phyloP scores from a whole-genome alignment of 2,329 filamentous ascomycete species.

The Ophiocordyceps camponoti-leonardi region DNA sequence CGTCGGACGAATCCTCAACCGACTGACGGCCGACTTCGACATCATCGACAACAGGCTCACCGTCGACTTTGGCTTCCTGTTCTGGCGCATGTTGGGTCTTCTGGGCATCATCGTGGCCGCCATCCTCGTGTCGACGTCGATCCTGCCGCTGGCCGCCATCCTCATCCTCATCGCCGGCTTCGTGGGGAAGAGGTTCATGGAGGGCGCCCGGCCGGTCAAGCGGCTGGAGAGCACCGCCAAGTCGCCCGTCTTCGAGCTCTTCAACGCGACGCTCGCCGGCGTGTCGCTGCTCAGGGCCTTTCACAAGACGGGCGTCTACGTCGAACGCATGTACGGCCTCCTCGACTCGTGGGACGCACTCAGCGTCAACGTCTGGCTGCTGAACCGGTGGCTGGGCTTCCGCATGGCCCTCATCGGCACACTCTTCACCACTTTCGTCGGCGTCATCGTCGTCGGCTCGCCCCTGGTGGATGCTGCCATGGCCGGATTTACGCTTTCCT shows the following conservation, averaged over 20 bases:
- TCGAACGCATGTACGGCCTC: slow-evolving; percentile 49
- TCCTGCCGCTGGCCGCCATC: slow-evolving; percentile 42
- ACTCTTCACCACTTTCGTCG: slow-evolving; percentile 48
- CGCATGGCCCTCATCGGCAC: slow-evolving; percentile 55
- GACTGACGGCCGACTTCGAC: slow-evolving; percentile 64
- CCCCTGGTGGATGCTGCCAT: slow-evolving; percentile 48
- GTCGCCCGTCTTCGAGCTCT: slow-evolving; percentile 66
- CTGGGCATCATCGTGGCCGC: slow-evolving; percentile 50
- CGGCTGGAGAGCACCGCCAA: slow-evolving; percentile 62
- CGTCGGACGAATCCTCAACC: slow-evolving; percentile 58
- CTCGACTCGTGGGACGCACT: slow-evolving; percentile 53
- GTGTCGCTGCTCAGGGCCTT: slow-evolving; percentile 63
- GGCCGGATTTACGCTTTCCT: slow-evolving; percentile 60
- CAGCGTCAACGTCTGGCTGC: slow-evolving; percentile 51
- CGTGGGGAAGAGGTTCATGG: slow-evolving; percentile 45
- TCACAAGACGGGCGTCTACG: slow-evolving; percentile 48
- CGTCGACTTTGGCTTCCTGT: slow-evolving; percentile 42
- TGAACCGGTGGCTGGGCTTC: slow-evolving; percentile 64
- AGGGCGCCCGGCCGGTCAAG: slow-evolving; percentile 59
- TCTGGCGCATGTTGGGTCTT: slow-evolving; percentile 43
- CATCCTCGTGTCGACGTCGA: slow-evolving; percentile 47
- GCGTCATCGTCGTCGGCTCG: slow-evolving; percentile 43
- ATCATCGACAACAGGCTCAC: slow-evolving; percentile 52
- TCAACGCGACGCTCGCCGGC: slow-evolving; percentile 54
- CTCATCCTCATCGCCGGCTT: slow-evolving; percentile 40